These are phyloP conservation scores for Calocera viscosa DNA, from an alignment of 768 basidiomycete species.

Conservation along the genomic window DNA sequence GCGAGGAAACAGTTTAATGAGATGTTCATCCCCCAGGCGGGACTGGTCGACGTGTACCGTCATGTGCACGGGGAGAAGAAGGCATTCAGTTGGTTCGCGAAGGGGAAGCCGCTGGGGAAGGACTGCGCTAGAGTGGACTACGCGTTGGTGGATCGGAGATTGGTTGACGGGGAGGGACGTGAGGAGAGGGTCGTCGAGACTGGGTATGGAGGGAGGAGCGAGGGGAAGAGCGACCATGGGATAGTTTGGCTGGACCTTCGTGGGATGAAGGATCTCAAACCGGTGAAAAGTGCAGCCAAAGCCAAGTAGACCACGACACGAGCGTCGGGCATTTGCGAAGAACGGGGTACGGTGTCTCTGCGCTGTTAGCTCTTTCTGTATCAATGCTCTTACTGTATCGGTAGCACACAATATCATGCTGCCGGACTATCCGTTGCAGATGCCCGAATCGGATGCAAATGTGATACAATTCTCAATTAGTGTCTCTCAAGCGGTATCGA, in stretches of 20 bases:
- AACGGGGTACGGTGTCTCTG: not conserved
- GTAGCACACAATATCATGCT: not conserved
- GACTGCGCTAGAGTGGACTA: conserved; percentile 19
- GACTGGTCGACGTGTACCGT: conserved; percentile 16
- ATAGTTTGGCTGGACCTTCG: conserved; percentile 11
- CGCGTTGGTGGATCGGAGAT: conserved; percentile 11
- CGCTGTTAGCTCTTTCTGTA: not conserved
- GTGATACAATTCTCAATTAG: not conserved
- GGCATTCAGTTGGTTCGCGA: conserved; percentile 18
- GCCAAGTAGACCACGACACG: no score
- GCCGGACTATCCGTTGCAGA: not conserved
- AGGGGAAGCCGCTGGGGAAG: conserved; percentile 13
- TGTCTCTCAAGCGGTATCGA: not conserved
- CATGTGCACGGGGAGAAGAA: conserved; percentile 13
- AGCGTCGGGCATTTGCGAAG: no score
- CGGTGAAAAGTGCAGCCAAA: not conserved
- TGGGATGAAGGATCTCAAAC: not conserved
- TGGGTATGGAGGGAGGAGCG: conserved; percentile 9
- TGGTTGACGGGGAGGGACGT: not conserved
- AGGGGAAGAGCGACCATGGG: conserved; percentile 14
- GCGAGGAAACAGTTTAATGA: conserved; percentile 19
- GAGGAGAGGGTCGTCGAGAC: conserved; percentile 9
- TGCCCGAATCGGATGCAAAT: not conserved
- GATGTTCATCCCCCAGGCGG: conserved; percentile 14
- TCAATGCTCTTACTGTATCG: not conserved